A percentile compares a stretch with the other conserved stretches of the same genome.
Evolutionary conservation across 78 protist species (phyloP).

Genomic region (Tieghemostelium lacteum): DNA sequence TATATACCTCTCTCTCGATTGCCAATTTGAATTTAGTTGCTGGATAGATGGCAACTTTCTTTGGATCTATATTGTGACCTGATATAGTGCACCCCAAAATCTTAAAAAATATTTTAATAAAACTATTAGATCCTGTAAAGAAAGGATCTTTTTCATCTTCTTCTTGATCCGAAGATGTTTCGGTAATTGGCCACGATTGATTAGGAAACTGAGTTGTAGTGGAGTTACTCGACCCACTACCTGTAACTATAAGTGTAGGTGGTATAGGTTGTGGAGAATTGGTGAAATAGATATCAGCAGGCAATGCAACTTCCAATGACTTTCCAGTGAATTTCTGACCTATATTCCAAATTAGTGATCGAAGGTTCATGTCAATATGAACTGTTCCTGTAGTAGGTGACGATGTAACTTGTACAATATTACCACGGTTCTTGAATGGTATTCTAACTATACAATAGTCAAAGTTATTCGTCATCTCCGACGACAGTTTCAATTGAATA

Average conservation of each 20-base stretch:
- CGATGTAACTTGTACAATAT: conserved; percentile 12
- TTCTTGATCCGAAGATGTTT: conserved; percentile 2
- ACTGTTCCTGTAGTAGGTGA: conserved; percentile 54
- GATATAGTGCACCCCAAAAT: conserved; percentile 11
- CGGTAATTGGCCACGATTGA: conserved; percentile 32
- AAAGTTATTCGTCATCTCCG: conserved; percentile 25
- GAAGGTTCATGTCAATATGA: conserved; percentile 5
- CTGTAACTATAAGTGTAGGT: conserved; percentile 51
- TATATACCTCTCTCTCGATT: conserved; percentile 48
- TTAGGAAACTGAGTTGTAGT: conserved; percentile 22
- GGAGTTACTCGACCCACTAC: conserved; percentile 33
- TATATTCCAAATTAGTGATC: conserved; percentile 59
- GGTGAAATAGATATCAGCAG: conserved; percentile 40
- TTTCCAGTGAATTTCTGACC: conserved; percentile 66
- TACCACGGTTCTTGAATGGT: conserved; percentile 44
- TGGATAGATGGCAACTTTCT: conserved; percentile 65
- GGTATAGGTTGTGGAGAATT: conserved; percentile 1
- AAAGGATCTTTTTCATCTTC: conserved; percentile 53
- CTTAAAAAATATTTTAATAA: conserved; percentile 24
- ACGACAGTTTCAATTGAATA: conserved; percentile 48
- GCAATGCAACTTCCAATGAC: conserved; percentile 71
- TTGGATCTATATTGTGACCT: conserved; percentile 51
- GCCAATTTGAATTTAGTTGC: conserved; percentile 52
- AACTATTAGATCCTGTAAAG: conserved; percentile 40
- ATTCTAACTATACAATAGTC: conserved; percentile 53